Evolutionary conservation across 2,329 filamentous ascomycete genomes (phyloP), one percentile per base, ranked within the genome.

Genomic region (Trichoderma citrinoviride): DNA sequence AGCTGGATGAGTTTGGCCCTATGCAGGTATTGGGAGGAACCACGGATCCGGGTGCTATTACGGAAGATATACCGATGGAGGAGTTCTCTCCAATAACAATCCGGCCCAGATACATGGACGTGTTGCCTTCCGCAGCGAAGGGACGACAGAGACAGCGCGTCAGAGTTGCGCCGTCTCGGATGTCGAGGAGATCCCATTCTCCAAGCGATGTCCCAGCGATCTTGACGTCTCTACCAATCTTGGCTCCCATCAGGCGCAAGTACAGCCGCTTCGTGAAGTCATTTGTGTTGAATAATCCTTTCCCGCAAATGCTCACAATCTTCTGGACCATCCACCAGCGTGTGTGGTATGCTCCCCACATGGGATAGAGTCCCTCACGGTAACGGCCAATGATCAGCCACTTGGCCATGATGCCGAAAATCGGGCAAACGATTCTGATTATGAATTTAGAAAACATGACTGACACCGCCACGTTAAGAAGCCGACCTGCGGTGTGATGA

Each of bases 251-350:
- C 0, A 84, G 71, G 4, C 82, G 80, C 66, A 78, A 82, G 72
- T 85, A 86, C 0, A 81, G 66, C 8, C 77, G 70, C 5, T 76
- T 72, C 0, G 77, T 78, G 40, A 67, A 74, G 53, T 82, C 78
- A 50, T 74, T 77, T 56, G 73, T 66, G 23, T 70, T 71, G 66
- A 83, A 85, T 37, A 80, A 65, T 1, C 83, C 83, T 64, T 76
- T 78, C 17, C 83, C 84, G 64, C 77, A 78, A 14, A 85, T 73
- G 41, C 78, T 76, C 3, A 83, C 75, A 21, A 80, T 79, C 73
- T 86, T 86, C 70, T 86, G 80, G 1, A 81, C 79, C 62, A 86
- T 68, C 84, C 84, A 87, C 84, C 84, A 87, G 8, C 82, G 77
- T 0, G 82, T 85, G 70, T 86, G 84, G 69, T 86, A 86, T 1